Base-by-base conservation (phyloP, 2,329 filamentous ascomycete species). In the Dryadomyces quercus-mongolicae region DNA sequence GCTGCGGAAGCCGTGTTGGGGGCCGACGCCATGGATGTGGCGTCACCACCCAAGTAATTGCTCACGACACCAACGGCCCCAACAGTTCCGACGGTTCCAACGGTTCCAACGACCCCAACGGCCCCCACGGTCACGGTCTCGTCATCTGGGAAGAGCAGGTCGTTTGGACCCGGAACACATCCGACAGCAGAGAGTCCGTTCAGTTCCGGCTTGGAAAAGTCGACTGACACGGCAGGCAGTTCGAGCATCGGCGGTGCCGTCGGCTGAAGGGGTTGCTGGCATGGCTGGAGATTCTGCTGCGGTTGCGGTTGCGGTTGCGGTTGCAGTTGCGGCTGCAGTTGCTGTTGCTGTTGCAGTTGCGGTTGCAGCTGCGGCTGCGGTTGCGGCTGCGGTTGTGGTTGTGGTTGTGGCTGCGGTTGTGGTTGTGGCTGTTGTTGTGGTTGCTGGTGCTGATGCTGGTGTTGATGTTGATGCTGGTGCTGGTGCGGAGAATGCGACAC, bases 91-190 rank as follows among this genome's bases (percentile, higher is more conserved):
- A 31, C 25, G 25, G 25, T 31, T 31, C 12, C 16, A n/a, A n/a
- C 16, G 38, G 38, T 5, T 12, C 12, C 38, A n/a, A n/a, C 38
- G 38, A 12, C 5, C 9, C 4, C 38, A n/a, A n/a, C 15, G n/a
- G 42, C 16, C 15, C 12, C 49, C 21, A 45, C 51, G 4, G 55
- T 25, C 16, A 52, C 56, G 8, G 54, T 53, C 51, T 60, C 59
- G 36, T 60, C 59, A 38, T 60, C 59, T 1, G 59, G 59, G 22
- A 60, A 60, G 4, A 60, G 49, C 8, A 60, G 51, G 44, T 60
- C 59, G 40, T 58, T 53, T 5, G 59, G 57, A 0, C 58, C 56
- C 7, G 43, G n/a, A 1, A 51, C 46, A n/a, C 34, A 36, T 40
- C 8, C 25, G 21, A 13, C 2, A 31, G 8, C 25, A 31, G 5